Conservation (phyloP, 805 yeast species). For the Teunomyces atbi region DNA sequence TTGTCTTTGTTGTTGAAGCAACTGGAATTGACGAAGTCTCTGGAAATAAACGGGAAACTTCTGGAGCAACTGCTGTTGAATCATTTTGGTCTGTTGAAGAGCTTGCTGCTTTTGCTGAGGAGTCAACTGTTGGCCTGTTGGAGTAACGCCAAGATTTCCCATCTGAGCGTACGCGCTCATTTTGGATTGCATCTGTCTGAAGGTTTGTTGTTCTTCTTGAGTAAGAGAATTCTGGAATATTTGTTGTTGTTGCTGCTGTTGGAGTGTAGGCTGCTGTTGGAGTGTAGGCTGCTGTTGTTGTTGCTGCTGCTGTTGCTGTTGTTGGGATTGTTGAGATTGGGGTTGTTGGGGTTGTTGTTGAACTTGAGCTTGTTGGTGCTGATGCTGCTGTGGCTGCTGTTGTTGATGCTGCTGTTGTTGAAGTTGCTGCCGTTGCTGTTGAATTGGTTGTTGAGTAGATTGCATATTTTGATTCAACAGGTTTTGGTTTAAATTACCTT, state of each 20-base stretch:
- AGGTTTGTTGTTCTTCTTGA: slow-evolving; percentile 42
- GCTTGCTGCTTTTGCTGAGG: slow-evolving; percentile 47
- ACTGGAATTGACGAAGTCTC: slow-evolving; percentile 25
- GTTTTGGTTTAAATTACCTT: background rate
- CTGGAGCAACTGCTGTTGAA: slow-evolving; percentile 27
- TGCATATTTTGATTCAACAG: background rate
- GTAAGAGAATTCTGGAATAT: slow-evolving; percentile 41
- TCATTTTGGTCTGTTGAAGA: slow-evolving; percentile 37
- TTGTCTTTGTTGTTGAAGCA: slow-evolving; percentile 23
- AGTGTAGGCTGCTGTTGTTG: slow-evolving; percentile 9
- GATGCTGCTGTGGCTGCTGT: slow-evolving; percentile 5
- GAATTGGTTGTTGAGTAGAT: slow-evolving; percentile 16
- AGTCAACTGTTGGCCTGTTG: slow-evolving; percentile 39
- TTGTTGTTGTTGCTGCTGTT: slow-evolving; percentile 45
- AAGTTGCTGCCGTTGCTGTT: slow-evolving; percentile 15
- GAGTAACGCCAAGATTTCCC: slow-evolving; percentile 44
- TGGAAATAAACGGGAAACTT: slow-evolving; percentile 27
- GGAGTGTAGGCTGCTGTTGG: slow-evolving; percentile 8
- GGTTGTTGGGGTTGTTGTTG: slow-evolving; percentile 20
- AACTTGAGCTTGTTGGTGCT: slow-evolving; percentile 13
- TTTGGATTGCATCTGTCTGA: slow-evolving; percentile 38
- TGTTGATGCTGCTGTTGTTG: slow-evolving; percentile 17
- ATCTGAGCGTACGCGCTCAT: slow-evolving; percentile 41
- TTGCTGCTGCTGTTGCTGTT: slow-evolving; percentile 15
- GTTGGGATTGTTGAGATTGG: slow-evolving; percentile 23